These are phyloP conservation scores for Daucus carota DNA, from an alignment of 129 eudicot genomes.

Conservation along the genomic window DNA sequence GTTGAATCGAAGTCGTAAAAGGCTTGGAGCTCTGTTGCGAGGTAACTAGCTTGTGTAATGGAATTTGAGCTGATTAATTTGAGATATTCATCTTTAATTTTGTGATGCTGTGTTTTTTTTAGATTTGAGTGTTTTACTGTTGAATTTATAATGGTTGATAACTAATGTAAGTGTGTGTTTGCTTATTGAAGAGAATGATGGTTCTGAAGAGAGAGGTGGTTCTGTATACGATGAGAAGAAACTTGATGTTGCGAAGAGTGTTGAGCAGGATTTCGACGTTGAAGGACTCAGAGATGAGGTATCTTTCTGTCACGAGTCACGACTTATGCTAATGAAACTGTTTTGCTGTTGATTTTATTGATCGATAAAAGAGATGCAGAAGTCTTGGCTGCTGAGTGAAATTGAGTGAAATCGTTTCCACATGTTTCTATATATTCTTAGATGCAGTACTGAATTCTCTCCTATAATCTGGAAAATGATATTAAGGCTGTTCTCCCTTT, in stretches of 20 bases:
- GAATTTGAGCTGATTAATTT: background rate
- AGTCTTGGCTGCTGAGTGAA: background rate
- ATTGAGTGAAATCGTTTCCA: background rate
- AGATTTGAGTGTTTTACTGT: background rate
- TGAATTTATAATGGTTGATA: background rate
- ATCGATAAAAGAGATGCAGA: background rate
- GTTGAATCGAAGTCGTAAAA: background rate
- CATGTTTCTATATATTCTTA: background rate
- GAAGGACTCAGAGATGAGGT: constrained; percentile 52
- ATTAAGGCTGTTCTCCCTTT: background rate
- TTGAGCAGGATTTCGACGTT: constrained; percentile 13
- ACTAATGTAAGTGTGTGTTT: background rate
- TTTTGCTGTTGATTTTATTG: background rate
- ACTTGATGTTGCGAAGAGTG: constrained; percentile 13
- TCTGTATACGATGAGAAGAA: constrained; percentile 12
- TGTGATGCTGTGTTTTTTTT: background rate
- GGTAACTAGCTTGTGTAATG: constrained; percentile 3
- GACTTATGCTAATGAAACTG: background rate
- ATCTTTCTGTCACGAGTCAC: background rate
- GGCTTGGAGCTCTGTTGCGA: constrained; percentile 5
- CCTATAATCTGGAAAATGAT: background rate
- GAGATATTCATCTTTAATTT: background rate
- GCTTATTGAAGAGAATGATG: constrained; percentile 8
- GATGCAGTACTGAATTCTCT: background rate
- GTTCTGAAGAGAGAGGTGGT: constrained; percentile 9